Evolutionary conservation across 495 filamentous ascomycete species (phyloP), one percentile per base, ranked within the genome.

Genomic region (Aspergillus funiculosus): DNA sequence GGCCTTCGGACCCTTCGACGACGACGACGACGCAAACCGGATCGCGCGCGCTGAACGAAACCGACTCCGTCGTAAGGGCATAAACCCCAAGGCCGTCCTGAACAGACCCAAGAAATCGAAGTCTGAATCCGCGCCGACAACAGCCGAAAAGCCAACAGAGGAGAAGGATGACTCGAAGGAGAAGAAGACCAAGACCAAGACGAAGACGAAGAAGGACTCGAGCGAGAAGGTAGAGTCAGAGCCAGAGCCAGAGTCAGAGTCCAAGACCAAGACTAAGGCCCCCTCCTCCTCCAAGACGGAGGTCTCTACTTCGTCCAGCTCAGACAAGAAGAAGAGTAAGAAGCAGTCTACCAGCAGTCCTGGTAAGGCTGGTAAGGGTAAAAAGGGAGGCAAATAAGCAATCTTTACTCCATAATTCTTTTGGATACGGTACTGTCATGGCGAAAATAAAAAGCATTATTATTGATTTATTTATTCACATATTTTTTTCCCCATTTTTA

Each of bases 1-100:
- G 19, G 66, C 67, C 10, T 87, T 86, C 66, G 83, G 78, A 15
- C 77, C 75, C 0, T 86, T 77, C 53, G 79, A 84, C 39, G 80
- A 85, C 22, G 74, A 81, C 36, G 74, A 81, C 2, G 83, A 86
- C 52, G 56, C 63, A 41, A 70, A 72, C 45, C 74, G 76, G 39
- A 79, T 86, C 47, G 72, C 76, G 46, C 74, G 78, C 22, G 79
- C 76, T 13, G 64, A 77, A 58, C 73, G 73, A 34, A 77, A 72
- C 57, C 63, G 67, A 36, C 53, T 82, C 53, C 76, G 79, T 44
- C 77, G 73, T 63, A 87, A 84, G 65, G 83, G 83, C 20, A 61
- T 80, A 22, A 73, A 83, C 71, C 81, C 80, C 3, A 83, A 77
- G 66, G 77, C 71, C 14, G 75, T 68, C 21, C 40, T 66, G 45